Evolutionary conservation across 495 filamentous ascomycete species (phyloP).

Genomic region (Lasiosphaeria miniovina): DNA sequence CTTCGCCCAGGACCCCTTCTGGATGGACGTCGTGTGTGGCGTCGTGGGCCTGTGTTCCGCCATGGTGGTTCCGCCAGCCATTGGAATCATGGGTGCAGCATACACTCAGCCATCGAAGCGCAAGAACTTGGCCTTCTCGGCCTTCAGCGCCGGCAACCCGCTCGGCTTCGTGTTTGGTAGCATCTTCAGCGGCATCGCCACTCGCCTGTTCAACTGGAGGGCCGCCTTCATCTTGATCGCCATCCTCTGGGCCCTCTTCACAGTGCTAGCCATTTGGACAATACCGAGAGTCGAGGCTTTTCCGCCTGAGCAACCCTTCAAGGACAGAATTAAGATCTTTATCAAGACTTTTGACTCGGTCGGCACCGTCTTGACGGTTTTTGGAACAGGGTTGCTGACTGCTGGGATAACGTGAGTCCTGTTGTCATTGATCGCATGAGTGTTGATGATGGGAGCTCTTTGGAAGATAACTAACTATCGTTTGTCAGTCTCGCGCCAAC

Average conservation of each 20-base stretch:
- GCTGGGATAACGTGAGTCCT: constrained; percentile 57
- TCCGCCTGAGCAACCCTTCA: constrained; percentile 43
- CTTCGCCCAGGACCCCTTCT: constrained; percentile 60
- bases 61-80: constrained; percentile 63
- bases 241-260: constrained; percentile 60
- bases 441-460: constrained; percentile 12
- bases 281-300: constrained; percentile 57
- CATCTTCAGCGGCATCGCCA: constrained; percentile 61
- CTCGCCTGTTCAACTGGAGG: constrained; percentile 61
- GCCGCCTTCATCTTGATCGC: constrained; percentile 59
- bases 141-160: constrained; percentile 69
- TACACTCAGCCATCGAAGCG: constrained; percentile 60
- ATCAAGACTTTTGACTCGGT: constrained; percentile 60
- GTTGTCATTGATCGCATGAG: neutral
- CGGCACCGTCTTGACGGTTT: constrained; percentile 59
- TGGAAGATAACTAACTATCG: too few species aligned
- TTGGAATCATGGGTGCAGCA: constrained; percentile 62
- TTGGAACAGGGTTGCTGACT: constrained; percentile 64
- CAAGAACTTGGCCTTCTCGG: constrained; percentile 69
- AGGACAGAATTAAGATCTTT: constrained; percentile 35
- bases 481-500: constrained; percentile 35
- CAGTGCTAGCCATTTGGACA: constrained; percentile 57
- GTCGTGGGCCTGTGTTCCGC: constrained; percentile 61
- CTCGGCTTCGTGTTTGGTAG: constrained; percentile 67
- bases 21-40: constrained; percentile 63